Evolutionary conservation across 23 red algal species (phyloP).

Genomic region (Chondrus crispus): DNA sequence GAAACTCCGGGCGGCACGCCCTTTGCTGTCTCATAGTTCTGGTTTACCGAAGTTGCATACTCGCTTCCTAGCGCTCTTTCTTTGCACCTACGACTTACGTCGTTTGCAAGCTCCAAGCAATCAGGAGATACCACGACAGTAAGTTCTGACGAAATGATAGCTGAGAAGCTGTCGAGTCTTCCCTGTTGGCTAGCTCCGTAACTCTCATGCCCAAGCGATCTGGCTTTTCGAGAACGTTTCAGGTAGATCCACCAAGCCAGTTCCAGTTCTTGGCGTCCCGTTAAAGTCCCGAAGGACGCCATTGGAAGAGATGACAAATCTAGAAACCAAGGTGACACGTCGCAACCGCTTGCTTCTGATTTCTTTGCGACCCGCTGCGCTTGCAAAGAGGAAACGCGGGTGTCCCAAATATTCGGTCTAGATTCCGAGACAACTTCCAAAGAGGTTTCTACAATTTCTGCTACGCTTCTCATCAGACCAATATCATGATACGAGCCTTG

Average conservation of each 20-base stretch:
- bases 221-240: slow-evolving; percentile 1
- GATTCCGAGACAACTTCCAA: slow-evolving; percentile 20
- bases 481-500: slow-evolving; percentile 1
- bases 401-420: slow-evolving; percentile 25
- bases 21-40: neutral
- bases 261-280: neutral
- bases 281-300: no score
- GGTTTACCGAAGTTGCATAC: neutral
- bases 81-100: slow-evolving; percentile 22
- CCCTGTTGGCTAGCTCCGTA: neutral
- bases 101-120: slow-evolving; percentile 30
- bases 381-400: neutral
- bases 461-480: slow-evolving; percentile 19
- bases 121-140: slow-evolving; percentile 9
- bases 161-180: slow-evolving; percentile 15
- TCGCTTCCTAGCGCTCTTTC: neutral
- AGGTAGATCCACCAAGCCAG: neutral
- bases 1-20: neutral
- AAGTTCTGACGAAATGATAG: neutral
- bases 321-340: no score
- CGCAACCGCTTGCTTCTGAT: no score
- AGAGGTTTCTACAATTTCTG: neutral
- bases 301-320: no score
- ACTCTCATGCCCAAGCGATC: neutral
- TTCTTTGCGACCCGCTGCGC: no score